Evolutionary conservation across 73 alveolate genomes (phyloP).

Genomic region (Diophrys appendiculata): DNA sequence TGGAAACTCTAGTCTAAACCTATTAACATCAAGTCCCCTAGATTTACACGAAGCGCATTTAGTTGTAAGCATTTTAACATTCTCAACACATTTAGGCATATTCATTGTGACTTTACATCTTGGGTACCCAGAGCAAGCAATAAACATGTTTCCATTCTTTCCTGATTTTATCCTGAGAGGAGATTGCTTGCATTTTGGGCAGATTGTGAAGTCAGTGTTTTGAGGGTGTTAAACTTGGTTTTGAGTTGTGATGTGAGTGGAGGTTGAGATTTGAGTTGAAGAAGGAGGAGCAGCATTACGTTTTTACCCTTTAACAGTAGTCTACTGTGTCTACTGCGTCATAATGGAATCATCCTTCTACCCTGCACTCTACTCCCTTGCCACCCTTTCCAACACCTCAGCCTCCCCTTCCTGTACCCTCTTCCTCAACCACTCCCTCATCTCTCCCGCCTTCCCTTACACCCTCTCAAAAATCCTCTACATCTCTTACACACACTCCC

Average conservation of each 20-base stretch:
- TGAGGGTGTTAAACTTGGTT: constrained; percentile 1
- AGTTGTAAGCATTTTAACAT: constrained; percentile 24
- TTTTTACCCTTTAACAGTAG: no score
- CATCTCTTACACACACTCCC: constrained; percentile 80
- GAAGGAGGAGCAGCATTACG: no score
- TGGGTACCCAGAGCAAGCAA: constrained; percentile 67
- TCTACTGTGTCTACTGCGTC: no score
- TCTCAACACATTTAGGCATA: constrained; percentile 35
- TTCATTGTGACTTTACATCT: constrained; percentile 37
- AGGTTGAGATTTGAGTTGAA: no score
- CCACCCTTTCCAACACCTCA: no score
- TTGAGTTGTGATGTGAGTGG: background rate
- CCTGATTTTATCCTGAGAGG: constrained; percentile 26
- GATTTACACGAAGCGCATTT: constrained; percentile 23
- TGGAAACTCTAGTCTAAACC: constrained; percentile 42
- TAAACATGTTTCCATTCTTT: constrained; percentile 30
- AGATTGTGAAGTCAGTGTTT: constrained; percentile 38
- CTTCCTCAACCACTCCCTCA: background rate
- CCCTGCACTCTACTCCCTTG: no score
- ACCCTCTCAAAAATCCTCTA: constrained; percentile 69
- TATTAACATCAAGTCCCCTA: constrained; percentile 11
- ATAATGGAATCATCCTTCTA: no score
- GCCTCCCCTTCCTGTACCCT: background rate
- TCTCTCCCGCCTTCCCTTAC: background rate
- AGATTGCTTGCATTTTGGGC: constrained; percentile 46